A percentile compares a stretch with the other conserved stretches of the same genome.
Conservation (phyloP, 75 land plant species). For the Selaginella tamariscina region DNA sequence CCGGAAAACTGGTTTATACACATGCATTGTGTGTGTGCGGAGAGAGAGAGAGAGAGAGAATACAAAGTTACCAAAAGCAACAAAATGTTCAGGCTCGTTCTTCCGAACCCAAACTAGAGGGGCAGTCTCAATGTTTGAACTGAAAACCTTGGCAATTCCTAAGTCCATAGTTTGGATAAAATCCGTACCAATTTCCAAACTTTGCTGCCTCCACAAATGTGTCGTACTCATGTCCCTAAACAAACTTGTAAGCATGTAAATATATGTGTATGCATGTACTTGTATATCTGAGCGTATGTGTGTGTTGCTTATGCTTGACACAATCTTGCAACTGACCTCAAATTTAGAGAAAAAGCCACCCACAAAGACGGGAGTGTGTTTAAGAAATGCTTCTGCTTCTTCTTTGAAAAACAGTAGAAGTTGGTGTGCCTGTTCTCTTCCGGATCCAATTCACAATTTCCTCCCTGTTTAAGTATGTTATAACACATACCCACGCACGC, state of each 20-base stretch:
- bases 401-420: slow-evolving; percentile 34
- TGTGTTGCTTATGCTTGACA: not conserved
- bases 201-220: slow-evolving; percentile 63
- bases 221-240: slow-evolving; percentile 61
- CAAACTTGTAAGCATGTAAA: not conserved
- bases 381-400: slow-evolving; percentile 52
- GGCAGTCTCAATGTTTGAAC: slow-evolving; percentile 26
- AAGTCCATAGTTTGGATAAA: slow-evolving; percentile 53
- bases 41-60: not conserved
- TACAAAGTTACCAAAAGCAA: slow-evolving; percentile 47
- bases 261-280: not conserved
- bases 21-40: not conserved
- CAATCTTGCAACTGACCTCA: slow-evolving; percentile 60
- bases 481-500: not conserved
- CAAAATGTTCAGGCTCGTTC: slow-evolving; percentile 61
- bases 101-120: slow-evolving; percentile 58
- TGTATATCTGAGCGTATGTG: not conserved
- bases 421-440: slow-evolving; percentile 76
- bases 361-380: slow-evolving; percentile 32
- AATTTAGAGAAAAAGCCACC: slow-evolving; percentile 53
- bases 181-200: slow-evolving; percentile 56
- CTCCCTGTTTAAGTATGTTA: slow-evolving; percentile 40
- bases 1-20: too few species aligned
- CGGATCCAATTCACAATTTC: slow-evolving; percentile 74
- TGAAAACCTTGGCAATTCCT: slow-evolving; percentile 48